A percentile compares a stretch with the other conserved stretches of the same genome.
Conservation (phyloP, 345 rosid genomes). For the Salix dunnii region DNA sequence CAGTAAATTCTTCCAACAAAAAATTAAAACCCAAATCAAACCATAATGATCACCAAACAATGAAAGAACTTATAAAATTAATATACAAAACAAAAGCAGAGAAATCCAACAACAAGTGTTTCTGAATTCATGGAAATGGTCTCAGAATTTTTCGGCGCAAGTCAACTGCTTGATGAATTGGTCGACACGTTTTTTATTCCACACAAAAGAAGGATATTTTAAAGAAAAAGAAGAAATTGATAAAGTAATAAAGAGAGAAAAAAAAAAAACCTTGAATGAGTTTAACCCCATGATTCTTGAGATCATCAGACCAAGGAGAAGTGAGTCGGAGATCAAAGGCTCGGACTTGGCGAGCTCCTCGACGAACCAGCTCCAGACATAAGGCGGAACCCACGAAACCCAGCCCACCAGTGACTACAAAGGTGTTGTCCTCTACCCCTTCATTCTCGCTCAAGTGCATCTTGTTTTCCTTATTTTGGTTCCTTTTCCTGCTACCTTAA, state of each 20-base stretch:
- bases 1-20: background rate
- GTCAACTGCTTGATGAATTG: too few relatives aligned
- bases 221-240: too few relatives aligned
- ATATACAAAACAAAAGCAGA: background rate
- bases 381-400: slow-evolving; percentile 88
- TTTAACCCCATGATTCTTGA: slow-evolving; percentile 49
- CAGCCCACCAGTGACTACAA: slow-evolving; percentile 77
- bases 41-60: too few relatives aligned
- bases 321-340: slow-evolving; percentile 61
- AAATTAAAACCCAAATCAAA: too few relatives aligned
- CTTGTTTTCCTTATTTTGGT: background rate
- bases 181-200: too few relatives aligned
- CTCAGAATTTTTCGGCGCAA: background rate
- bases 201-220: too few relatives aligned
- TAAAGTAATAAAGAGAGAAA: too few relatives aligned
- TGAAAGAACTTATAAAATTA: too few relatives aligned
- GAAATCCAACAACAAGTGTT: background rate
- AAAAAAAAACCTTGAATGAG: slow-evolving; percentile 54
- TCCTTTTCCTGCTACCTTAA: background rate
- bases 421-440: slow-evolving; percentile 72
- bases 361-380: slow-evolving; percentile 70
- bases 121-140: background rate
- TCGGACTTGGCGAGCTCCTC: slow-evolving; percentile 84
- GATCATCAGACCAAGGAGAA: slow-evolving; percentile 68
- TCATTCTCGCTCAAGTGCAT: slow-evolving; percentile 94